These are phyloP conservation scores for Trichoderma aggressivum DNA, from an alignment of 2,329 filamentous ascomycete genomes.

Conservation along the genomic window DNA sequence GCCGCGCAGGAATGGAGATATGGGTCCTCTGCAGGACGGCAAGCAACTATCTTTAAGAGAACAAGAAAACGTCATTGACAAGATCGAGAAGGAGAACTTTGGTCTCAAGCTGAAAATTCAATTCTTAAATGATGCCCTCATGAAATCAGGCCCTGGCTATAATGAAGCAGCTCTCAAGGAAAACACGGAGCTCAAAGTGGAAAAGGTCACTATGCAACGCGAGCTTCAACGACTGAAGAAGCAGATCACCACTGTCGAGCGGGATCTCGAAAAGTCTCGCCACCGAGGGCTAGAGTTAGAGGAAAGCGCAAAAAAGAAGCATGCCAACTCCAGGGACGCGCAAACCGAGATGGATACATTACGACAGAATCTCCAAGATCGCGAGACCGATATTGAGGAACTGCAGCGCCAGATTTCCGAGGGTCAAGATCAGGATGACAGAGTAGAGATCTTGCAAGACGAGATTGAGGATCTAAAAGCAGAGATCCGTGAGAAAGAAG, in stretches of 20 bases:
- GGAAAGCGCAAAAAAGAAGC: constrained; percentile 73
- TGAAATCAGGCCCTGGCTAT: constrained; percentile 83
- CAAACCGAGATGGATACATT: constrained; percentile 59
- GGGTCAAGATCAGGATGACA: constrained; percentile 54
- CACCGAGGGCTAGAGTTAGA: constrained; percentile 79
- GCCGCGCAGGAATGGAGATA: constrained; percentile 59
- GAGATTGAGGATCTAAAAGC: constrained; percentile 74
- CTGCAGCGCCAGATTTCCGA: constrained; percentile 58
- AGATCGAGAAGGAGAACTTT: constrained; percentile 98
- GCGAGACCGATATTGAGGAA: constrained; percentile 58
- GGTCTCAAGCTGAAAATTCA: constrained; percentile 95
- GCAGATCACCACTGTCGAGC: constrained; percentile 75
- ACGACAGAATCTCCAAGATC: constrained; percentile 53
- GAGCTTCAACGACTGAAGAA: constrained; percentile 87
- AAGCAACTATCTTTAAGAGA: constrained; percentile 90
- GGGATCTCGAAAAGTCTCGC: constrained; percentile 79
- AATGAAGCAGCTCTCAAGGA: constrained; percentile 87
- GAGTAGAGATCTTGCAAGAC: constrained; percentile 65
- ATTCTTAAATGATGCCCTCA: constrained; percentile 86
- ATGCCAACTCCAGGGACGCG: constrained; percentile 63
- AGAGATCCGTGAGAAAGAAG: constrained; percentile 72
- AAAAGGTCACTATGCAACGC: constrained; percentile 82
- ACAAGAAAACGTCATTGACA: constrained; percentile 92
- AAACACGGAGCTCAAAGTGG: constrained; percentile 93
- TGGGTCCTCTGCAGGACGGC: constrained; percentile 73